These are phyloP conservation scores for Candolleomyces aberdarensis DNA, from an alignment of 768 basidiomycete genomes.

Conservation along the genomic window DNA sequence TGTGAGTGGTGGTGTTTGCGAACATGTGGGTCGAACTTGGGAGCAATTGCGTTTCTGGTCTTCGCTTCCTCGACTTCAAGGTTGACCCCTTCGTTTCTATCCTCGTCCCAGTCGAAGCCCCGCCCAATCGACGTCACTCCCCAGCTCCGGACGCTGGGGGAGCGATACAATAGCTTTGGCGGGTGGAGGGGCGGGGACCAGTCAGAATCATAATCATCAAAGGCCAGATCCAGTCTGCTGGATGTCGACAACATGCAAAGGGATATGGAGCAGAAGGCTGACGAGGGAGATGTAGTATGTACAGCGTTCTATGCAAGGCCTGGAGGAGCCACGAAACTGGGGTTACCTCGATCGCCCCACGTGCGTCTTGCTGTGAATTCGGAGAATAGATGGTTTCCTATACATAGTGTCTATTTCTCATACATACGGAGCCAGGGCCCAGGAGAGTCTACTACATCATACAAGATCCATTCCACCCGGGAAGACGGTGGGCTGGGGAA, in stretches of 20 bases:
- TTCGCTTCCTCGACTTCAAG: conserved; percentile 12
- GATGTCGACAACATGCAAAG: conserved; percentile 58
- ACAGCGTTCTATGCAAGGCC: background rate
- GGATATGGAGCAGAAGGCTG: background rate
- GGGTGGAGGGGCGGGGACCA: conserved; percentile 55
- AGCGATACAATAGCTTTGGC: conserved; percentile 46
- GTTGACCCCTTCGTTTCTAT: conserved; percentile 24
- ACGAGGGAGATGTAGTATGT: background rate
- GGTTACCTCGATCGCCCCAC: background rate
- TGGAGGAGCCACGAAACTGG: background rate
- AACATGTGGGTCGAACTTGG: conserved; percentile 21
- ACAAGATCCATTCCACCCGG: too few species aligned
- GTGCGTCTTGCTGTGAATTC: background rate
- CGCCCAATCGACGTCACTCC: conserved; percentile 82
- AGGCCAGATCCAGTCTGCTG: conserved; percentile 46
- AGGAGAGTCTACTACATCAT: too few species aligned
- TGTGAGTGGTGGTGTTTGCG: conserved; percentile 37
- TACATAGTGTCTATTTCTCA: too few species aligned
- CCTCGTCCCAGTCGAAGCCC: conserved; percentile 72
- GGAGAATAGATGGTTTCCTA: background rate
- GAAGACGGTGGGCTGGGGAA: too few species aligned
- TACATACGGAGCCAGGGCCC: too few species aligned
- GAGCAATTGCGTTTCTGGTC: conserved; percentile 8
- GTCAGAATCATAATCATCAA: conserved; percentile 71
- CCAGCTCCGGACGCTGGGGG: conserved; percentile 77